Percentiles rank a stretch among this genome's conserved stretches.
phyloP scores from a whole-genome alignment of 495 filamentous ascomycete species.

The Talaromyces liani region DNA sequence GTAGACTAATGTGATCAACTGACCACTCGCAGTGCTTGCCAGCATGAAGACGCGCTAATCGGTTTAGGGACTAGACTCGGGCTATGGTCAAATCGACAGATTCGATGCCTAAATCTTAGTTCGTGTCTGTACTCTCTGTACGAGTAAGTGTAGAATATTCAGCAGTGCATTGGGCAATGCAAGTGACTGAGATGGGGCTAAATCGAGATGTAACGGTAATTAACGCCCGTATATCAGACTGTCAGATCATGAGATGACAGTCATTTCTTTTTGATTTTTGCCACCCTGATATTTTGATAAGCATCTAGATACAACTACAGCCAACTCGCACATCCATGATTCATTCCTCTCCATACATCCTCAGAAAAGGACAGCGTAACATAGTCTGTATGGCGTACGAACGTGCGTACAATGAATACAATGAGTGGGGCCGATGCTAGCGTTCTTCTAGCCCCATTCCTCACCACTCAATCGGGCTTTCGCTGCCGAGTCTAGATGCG shows the following conservation, averaged over 20 bases:
- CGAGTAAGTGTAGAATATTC: not conserved
- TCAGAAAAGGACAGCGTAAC: too few species aligned
- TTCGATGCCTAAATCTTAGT: not conserved
- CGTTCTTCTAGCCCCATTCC: not conserved
- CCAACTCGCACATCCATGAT: not conserved
- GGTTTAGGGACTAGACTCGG: not conserved
- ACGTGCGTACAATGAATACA: not conserved
- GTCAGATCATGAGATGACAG: not conserved
- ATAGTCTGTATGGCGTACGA: not conserved
- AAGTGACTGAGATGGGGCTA: not conserved
- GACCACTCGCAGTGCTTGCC: not conserved
- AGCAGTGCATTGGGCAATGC: not conserved
- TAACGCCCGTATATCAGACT: not conserved
- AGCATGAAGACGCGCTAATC: not conserved
- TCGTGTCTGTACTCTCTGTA: not conserved
- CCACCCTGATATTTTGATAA: not conserved
- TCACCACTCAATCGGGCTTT: constrained; percentile 5
- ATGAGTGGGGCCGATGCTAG: not conserved
- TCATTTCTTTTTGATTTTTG: not conserved
- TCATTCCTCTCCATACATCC: not conserved
- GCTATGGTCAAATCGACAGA: not conserved
- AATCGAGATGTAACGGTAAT: not conserved
- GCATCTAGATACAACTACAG: too few species aligned
- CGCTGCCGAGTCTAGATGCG: constrained; percentile 2
- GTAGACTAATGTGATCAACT: not conserved